Evolutionary conservation across 495 filamentous ascomycete species (phyloP), one percentile per base, ranked within the genome.

Genomic region (Penicillium taxi): DNA sequence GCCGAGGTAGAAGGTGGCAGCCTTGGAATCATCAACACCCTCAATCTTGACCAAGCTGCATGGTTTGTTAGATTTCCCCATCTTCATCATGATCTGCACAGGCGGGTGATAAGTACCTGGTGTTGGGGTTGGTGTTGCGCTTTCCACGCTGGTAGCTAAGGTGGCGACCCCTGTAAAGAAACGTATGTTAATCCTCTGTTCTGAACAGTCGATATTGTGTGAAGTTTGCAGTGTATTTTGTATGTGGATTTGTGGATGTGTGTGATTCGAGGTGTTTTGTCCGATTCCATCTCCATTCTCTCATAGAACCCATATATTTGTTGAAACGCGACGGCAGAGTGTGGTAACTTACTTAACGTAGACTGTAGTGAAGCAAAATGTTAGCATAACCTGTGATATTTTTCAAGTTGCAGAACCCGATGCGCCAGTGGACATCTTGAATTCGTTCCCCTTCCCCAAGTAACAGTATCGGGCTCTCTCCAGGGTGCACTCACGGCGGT

Each of bases 61-160:
- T 46, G 41, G 16, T 26, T 27, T 42, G 54, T 63, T 49, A 60
- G 54, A 63, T 51, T 52, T 44, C 48, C 35, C 40, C 35, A 32
- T 46, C 14, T 42, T 42, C 28, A 31, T 38, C 39, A 39, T 17
- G 26, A 33, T 38, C 32, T 36, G 14, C 22, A 41, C 17, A 39
- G 38, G 47, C 42, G 41, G 41, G 39, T 39, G 19, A 18, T 52
- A 47, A 32, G 47, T 58, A 64, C 67, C 65, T 70, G 73, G 84
- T 93, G 70, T 78, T 78, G 47, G 86, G 82, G 73, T 85, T 88
- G 59, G 77, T 83, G 65, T 73, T 80, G 64, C 81, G 80, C 74
- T 87, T 83, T 52, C 79, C 78, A 56, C 89, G 84, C 74, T 90
- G 84, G 76, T 93, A 94, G 71, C 82, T 89, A 59, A 94, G 71